A percentile compares a stretch with the other conserved stretches of the same genome.
phyloP scores from a whole-genome alignment of 352 stramenopile genomes.

The Phytopythium cucurbitacearum region DNA sequence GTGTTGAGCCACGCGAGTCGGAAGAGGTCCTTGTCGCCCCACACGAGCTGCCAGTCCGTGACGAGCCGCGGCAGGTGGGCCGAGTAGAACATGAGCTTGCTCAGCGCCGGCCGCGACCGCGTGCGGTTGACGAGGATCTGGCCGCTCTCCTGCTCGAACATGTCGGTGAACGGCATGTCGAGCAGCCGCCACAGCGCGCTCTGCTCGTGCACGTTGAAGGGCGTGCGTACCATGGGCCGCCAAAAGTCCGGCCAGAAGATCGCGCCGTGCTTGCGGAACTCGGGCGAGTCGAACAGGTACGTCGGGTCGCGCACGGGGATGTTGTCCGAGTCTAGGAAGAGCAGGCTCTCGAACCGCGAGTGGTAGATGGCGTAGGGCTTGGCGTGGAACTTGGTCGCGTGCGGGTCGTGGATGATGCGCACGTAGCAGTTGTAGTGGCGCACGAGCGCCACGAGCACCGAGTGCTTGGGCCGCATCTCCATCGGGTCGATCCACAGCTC shows the following conservation, averaged over 20 bases:
- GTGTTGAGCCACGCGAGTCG: conserved; percentile 79
- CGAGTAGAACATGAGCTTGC: conserved; percentile 82
- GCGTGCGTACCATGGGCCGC: conserved; percentile 47
- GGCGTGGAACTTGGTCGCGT: conserved; percentile 65
- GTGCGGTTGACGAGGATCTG: conserved; percentile 69
- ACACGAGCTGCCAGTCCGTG: conserved; percentile 65
- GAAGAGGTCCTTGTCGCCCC: conserved; percentile 75
- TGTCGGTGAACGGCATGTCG: conserved; percentile 82
- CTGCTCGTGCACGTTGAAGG: conserved; percentile 74
- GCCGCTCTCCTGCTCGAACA: conserved; percentile 84
- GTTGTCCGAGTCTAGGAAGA: conserved; percentile 84
- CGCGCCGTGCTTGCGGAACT: conserved; percentile 56
- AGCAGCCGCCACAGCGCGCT: conserved; percentile 65
- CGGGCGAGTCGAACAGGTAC: conserved; percentile 68
- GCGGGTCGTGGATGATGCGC: conserved; percentile 50
- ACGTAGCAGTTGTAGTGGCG: conserved; percentile 51
- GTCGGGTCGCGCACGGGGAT: conserved; percentile 71
- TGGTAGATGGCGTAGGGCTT: conserved; percentile 81
- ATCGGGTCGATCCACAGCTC: conserved; percentile 50
- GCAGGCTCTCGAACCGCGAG: conserved; percentile 64
- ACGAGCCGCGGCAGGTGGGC: conserved; percentile 50
- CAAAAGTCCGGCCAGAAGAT: conserved; percentile 88
- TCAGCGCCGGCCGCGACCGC: conserved; percentile 27
- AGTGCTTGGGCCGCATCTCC: conserved; percentile 57
- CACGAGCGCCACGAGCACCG: conserved; percentile 50